Base-by-base conservation (phyloP, 2,329 filamentous ascomycete genomes). In the Xylariaceae sp. region DNA sequence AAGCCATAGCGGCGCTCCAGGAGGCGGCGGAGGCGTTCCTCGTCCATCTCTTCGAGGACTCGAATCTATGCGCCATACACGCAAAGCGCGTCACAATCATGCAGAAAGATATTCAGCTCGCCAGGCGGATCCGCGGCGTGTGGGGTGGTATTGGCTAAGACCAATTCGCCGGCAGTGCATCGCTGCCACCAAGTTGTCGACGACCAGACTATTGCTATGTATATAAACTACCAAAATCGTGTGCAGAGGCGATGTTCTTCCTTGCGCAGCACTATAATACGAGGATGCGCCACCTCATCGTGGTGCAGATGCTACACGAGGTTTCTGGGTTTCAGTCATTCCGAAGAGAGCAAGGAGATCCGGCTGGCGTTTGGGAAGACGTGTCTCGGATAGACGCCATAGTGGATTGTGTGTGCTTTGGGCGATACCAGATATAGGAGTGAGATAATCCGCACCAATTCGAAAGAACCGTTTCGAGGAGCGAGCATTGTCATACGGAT, bases 71-170 rank as follows among this genome's bases (percentile, higher is more conserved):
- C 75, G 94, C 92, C 59, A 92, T 97, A 65, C 92, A 97, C 74
- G 94, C 92, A 58, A 96, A 96, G 77, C 81, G 92, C 70, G 91
- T 97, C 49, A 97, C 92, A 37, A 95, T 96, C 65, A 92, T 95
- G 89, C 91, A 94, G 73, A 96, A 96, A 76, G 94, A 97, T 72
- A 96, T 99, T 65, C 92, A 96, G 74, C 81, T 97, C 56, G 92
- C 92, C 18, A 78, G 88, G 65, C 76, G 88, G 61, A 91, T 92
- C 73, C 79, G 88, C 48, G 88, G 88, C 12, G 80, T 85, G 43
- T 92, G 87, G 87, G 88, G 85, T 44, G 87, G 87, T 5, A 63
- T 78, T 74, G 73, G 86, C 72, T 73, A 60, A 61, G 49, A 32
- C 40, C n/a, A 10, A 12, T 44, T 34, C 15, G 29, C 9, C 13